Conservation (phyloP, 208 protist genomes). For the Acanthamoeba triangularis region DNA sequence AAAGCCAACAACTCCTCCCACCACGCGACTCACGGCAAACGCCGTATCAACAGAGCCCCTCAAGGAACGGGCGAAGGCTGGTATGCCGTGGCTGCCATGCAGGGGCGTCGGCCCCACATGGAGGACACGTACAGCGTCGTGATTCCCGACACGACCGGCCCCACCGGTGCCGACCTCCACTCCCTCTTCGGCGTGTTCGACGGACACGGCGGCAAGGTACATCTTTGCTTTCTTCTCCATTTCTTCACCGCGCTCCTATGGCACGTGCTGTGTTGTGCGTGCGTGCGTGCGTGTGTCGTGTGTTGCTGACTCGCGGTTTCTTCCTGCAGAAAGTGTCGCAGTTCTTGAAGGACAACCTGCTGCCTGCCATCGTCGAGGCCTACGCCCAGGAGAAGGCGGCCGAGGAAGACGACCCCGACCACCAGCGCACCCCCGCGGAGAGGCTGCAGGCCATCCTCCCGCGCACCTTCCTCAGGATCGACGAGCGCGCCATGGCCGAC, state of each 20-base stretch:
- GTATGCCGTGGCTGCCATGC: slow-evolving; percentile 22
- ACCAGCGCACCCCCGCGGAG: not conserved
- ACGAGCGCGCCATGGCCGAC: not conserved
- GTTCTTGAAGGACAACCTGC: slow-evolving; percentile 16
- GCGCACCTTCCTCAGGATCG: slow-evolving; percentile 46
- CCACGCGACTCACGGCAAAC: not conserved
- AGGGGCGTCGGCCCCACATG: slow-evolving; percentile 56
- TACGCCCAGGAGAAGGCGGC: not conserved
- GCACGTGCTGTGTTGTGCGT: not conserved
- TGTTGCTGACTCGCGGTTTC: not conserved
- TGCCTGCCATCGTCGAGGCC: slow-evolving; percentile 1
- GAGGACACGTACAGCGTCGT: slow-evolving; percentile 32
- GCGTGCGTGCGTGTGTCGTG: not conserved
- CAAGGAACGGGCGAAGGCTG: not conserved
- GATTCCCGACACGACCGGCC: not conserved
- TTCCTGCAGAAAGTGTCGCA: not conserved
- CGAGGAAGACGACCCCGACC: not conserved
- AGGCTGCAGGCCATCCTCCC: slow-evolving; percentile 14
- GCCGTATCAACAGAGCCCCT: slow-evolving; percentile 5
- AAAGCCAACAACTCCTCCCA: not conserved
- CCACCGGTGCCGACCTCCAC: not conserved
- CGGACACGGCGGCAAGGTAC: slow-evolving; percentile 23
- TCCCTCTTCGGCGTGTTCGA: slow-evolving; percentile 54
- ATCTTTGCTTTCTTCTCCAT: not conserved
- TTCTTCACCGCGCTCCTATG: not conserved